Conservation (phyloP, 441 rosid genomes). For the Capsella rubella region DNA sequence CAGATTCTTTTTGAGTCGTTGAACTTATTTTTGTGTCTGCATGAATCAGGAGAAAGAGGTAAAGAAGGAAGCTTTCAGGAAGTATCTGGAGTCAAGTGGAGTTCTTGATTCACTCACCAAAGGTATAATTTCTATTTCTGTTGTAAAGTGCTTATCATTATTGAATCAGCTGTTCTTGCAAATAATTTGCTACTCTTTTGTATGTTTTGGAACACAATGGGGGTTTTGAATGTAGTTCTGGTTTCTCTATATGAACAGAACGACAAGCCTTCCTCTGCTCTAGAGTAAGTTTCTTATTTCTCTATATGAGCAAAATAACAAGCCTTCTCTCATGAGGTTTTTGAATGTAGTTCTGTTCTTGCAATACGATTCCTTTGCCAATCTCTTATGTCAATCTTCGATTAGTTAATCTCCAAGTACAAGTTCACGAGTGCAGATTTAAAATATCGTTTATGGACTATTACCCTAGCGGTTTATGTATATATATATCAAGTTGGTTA, state of each 20-base stretch:
- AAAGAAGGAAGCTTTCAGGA: conserved; percentile 90
- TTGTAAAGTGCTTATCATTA: neutral
- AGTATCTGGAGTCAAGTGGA: conserved; percentile 86
- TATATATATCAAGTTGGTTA: neutral
- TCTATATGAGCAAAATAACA: too few relatives aligned
- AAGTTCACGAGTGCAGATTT: neutral
- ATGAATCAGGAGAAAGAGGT: conserved; percentile 80
- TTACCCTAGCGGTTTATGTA: neutral
- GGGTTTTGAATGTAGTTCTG: conserved; percentile 55
- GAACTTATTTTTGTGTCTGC: conserved; percentile 4
- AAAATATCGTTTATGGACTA: neutral
- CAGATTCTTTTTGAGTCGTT: neutral
- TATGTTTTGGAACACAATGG: neutral
- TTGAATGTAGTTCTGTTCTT: too few relatives aligned
- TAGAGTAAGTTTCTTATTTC: conserved; percentile 68
- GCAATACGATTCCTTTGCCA: neutral
- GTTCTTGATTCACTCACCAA: conserved; percentile 89
- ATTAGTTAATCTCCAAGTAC: neutral
- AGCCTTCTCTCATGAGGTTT: too few relatives aligned
- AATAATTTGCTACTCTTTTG: conserved; percentile 9
- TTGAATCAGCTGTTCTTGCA: neutral
- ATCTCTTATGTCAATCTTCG: neutral
- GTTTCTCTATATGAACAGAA: conserved; percentile 89
- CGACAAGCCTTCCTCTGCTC: conserved; percentile 90
- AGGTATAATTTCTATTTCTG: conserved; percentile 47